Evolutionary conservation across 192 early-diverging fungal genomes (phyloP), one percentile per base, ranked within the genome.

Genomic region (Umbelopsis sp.): DNA sequence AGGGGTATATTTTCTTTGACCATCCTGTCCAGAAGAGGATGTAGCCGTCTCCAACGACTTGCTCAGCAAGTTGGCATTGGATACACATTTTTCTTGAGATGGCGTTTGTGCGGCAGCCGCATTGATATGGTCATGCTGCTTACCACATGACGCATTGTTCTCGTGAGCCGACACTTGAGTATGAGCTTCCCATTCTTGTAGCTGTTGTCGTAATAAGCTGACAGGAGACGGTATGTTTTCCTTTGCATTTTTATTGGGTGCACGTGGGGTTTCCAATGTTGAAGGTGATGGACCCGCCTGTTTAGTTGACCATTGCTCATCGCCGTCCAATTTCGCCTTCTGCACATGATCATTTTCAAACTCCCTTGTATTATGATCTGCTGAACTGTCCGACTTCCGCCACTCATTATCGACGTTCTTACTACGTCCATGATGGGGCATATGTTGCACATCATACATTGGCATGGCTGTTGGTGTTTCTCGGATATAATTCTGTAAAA

Each of bases 361-460:
- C 55, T 61, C 55, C 55, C 35, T 61, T 61, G 55, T 61, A 61
- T 61, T 61, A 61, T 61, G 55, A 61, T 61, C 55, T 61, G 55
- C 55, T 61, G 55, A 61, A 35, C 33, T 7, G 55, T 61, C 55
- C 55, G 55, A 61, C 55, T 61, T 61, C 55, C 55, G 55, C 55
- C 55, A 61, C 30, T 61, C 55, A 49, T 49, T 16, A 49, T 35
- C 23, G 55, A 61, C 55, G 5, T 49, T 16, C 5, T 16, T 16
- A 49, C 12, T 21, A 21, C 12, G 2, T 49, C 48, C 16, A 49
- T 10, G 15, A 16, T 6, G 12, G 4, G 48, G 9, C 30, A 61
- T 4, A 18, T 25, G 27, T 4, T 61, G 25, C 5, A 61, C 30
- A 61, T 37, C 55, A 16, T 61, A 61, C 1, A 21, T 49, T 49